Conservation (phyloP, 2,329 filamentous ascomycete genomes). For the Xylaria sp. region DNA sequence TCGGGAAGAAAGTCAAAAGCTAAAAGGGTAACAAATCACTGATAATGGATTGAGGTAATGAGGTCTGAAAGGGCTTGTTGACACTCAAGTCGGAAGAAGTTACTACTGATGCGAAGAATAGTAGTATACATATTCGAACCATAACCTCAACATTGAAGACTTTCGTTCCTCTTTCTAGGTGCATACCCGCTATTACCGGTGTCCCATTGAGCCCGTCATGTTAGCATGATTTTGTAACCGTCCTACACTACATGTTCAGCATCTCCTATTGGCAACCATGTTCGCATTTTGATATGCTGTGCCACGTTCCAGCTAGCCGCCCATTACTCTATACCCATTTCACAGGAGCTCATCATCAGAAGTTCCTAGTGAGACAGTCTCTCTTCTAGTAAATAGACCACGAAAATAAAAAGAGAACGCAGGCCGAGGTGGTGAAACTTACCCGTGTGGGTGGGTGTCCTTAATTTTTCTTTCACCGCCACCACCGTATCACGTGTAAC, state of each 20-base stretch:
- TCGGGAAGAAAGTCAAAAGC: background rate
- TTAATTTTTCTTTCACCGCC: too few relatives aligned
- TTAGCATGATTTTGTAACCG: background rate
- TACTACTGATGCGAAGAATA: background rate
- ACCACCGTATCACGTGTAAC: background rate
- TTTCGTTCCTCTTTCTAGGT: background rate
- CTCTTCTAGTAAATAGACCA: background rate
- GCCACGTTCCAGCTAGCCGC: background rate
- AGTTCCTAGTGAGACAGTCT: background rate
- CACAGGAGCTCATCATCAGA: background rate
- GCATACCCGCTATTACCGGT: background rate
- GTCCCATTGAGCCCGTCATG: background rate
- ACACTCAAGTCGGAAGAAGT: background rate
- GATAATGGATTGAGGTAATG: background rate
- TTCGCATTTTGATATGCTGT: background rate
- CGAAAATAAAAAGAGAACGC: background rate
- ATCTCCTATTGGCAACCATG: background rate
- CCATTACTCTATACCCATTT: background rate
- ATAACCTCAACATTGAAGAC: too few relatives aligned
- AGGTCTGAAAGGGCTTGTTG: background rate
- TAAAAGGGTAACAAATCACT: background rate
- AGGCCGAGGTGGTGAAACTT: background rate
- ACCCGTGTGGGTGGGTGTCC: too few relatives aligned
- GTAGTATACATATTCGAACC: conserved; percentile 3
- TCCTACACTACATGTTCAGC: background rate